Conservation (phyloP, 2,329 filamentous ascomycete genomes). For the Aspergillus latus region DNA sequence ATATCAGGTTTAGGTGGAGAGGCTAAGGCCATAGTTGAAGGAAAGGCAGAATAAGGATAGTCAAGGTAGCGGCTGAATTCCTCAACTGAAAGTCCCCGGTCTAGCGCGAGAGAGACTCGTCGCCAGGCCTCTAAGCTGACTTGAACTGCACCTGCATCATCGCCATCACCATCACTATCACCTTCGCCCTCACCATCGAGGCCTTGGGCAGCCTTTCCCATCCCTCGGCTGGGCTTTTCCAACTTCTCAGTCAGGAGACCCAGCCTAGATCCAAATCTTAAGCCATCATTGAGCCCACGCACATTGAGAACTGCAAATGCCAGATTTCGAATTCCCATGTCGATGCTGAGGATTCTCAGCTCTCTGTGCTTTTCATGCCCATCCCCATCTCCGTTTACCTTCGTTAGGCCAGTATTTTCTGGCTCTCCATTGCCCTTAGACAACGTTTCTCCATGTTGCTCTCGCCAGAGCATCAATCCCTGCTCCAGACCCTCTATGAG, state of each 20-base stretch:
- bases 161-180: too few species aligned
- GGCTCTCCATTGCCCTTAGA: not conserved
- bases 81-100: not conserved
- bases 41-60: conserved; percentile 9
- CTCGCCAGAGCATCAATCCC: conserved; percentile 16
- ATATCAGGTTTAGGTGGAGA: not conserved
- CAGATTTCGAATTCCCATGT: conserved; percentile 81
- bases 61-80: conserved; percentile 28
- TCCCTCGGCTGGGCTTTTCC: not conserved
- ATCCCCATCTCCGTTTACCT: not conserved
- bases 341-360: conserved; percentile 69
- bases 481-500: conserved; percentile 53
- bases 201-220: too few species aligned
- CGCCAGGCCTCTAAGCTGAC: conserved; percentile 42
- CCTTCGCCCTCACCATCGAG: too few species aligned
- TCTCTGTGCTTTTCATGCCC: not conserved
- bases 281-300: not conserved
- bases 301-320: conserved; percentile 65
- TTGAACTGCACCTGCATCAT: not conserved
- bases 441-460: not conserved
- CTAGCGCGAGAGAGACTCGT: conserved; percentile 26
- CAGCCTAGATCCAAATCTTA: not conserved
- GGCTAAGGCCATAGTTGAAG: not conserved
- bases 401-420: not conserved
- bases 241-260: not conserved